phyloP scores from a whole-genome alignment of 805 yeast genomes.

The Helenozyma rhizophorensis region DNA sequence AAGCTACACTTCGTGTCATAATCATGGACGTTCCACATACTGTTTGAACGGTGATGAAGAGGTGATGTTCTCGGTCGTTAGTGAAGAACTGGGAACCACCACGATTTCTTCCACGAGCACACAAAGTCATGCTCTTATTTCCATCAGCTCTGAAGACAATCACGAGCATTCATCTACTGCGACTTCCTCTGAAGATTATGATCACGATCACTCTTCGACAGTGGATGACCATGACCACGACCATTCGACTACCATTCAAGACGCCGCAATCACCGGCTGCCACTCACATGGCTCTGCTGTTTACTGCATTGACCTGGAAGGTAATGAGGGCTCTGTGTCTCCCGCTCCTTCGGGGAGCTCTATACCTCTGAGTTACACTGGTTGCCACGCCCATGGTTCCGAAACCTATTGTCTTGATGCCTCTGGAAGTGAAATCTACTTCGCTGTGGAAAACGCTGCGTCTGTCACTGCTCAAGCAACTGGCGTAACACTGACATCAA shows the following conservation, averaged over 20 bases:
- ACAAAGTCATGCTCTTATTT: too few species aligned
- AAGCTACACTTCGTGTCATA: constrained; percentile 4
- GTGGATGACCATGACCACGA: too few species aligned
- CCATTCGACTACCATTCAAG: background rate
- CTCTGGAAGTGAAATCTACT: constrained; percentile 1
- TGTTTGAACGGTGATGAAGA: constrained; percentile 2
- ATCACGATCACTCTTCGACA: too few species aligned
- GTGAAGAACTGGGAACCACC: too few species aligned
- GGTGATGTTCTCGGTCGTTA: constrained; percentile 1
- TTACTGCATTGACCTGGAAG: constrained; percentile 2
- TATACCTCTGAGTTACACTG: constrained; percentile 1
- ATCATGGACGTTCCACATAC: constrained; percentile 1
- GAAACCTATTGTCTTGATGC: constrained; percentile 4
- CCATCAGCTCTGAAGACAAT: too few species aligned
- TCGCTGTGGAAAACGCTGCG: background rate
- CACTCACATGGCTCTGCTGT: constrained; percentile 2
- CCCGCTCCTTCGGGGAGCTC: constrained; percentile 2
- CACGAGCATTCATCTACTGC: too few species aligned
- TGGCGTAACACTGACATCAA: too few species aligned
- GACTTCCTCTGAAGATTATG: background rate
- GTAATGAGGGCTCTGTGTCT: constrained; percentile 3
- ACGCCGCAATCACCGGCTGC: constrained; percentile 2
- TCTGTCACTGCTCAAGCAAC: background rate
- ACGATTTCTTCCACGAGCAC: too few species aligned
- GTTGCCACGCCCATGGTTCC: constrained; percentile 4